phyloP scores from a whole-genome alignment of 805 yeast genomes.

The Barnettozyma populi region DNA sequence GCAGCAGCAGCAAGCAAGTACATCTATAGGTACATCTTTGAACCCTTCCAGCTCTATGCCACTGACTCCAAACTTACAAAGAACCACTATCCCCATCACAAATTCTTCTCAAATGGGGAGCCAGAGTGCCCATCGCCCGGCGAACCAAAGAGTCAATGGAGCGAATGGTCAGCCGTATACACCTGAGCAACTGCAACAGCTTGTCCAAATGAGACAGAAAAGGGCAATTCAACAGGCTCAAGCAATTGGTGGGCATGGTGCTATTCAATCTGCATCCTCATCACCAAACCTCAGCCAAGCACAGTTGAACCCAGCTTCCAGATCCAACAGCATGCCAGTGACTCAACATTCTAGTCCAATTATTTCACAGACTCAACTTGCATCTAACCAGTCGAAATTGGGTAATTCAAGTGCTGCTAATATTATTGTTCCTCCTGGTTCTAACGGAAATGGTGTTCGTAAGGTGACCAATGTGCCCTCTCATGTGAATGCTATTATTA shows the following conservation, averaged over 20 bases:
- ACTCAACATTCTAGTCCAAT: constrained; percentile 11
- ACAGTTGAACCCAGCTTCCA: constrained; percentile 8
- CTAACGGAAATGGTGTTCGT: constrained; percentile 10
- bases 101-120: neutral
- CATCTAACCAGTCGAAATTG: neutral
- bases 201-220: constrained; percentile 37
- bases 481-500: constrained; percentile 61
- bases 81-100: constrained; percentile 1
- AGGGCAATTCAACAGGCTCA: constrained; percentile 14
- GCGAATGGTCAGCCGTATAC: constrained; percentile 56
- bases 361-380: constrained; percentile 7
- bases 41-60: constrained; percentile 18
- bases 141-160: constrained; percentile 8
- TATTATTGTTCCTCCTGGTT: neutral
- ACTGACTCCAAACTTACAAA: constrained; percentile 7
- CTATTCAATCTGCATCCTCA: constrained; percentile 9
- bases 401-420: neutral
- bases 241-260: neutral
- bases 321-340: constrained; percentile 20
- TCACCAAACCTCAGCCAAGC: constrained; percentile 15
- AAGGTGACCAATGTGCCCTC: constrained; percentile 42
- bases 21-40: no score
- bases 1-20: neutral
- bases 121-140: constrained; percentile 1
- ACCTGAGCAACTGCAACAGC: constrained; percentile 54